Base-by-base conservation (phyloP, 176 grass and related monocot species). In the Juncus inflexus region DNA sequence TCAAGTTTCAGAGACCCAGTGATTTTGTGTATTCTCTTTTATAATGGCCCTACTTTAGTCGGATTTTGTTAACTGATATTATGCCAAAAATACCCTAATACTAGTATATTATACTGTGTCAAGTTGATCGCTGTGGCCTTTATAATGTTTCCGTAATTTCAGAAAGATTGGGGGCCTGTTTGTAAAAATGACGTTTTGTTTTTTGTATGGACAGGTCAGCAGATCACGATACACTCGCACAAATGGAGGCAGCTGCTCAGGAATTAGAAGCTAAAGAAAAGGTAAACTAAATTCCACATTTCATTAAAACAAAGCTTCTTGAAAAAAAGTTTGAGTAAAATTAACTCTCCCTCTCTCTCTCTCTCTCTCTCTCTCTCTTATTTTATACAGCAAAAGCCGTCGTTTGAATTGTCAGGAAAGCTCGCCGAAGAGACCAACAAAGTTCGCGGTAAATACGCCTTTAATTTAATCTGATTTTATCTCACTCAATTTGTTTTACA, bases 401-500 rank as follows among this genome's bases (percentile, higher is more conserved):
- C 94, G 53, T 99, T 92, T 80, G 94, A 99, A 67, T 65, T 99
- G 47, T 99, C 89, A 65, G 94, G 94, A 63, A 99, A 99, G 78
- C 94, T 99, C 73, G 88, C 94, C 4, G 88, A 92, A 70, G 94
- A 99, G 78, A 99, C 88, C 54, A 99, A 99, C 65, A 89, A 69
- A 89, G 83, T 99, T 82, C 77, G 82, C 89, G 94, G 94, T 89
- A 47, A 62, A 63, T 70, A 52, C 52, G 41, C 60, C 19, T 51
- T 49, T 40, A 67, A 67, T 55, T 10, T 42, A 40, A 13, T 69
- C 14, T 71, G 77, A 62, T 37, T 63, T 40, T 38, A 57, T 63
- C 36, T 65, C 41, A 45, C n/a, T 43, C n/a, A 49, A 42, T 36
- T 5, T 66, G 43, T 35, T 12, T 67, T 53, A 10, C 11, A 12